Conservation (phyloP, 208 protist species). For the Crithidia mellificae region DNA sequence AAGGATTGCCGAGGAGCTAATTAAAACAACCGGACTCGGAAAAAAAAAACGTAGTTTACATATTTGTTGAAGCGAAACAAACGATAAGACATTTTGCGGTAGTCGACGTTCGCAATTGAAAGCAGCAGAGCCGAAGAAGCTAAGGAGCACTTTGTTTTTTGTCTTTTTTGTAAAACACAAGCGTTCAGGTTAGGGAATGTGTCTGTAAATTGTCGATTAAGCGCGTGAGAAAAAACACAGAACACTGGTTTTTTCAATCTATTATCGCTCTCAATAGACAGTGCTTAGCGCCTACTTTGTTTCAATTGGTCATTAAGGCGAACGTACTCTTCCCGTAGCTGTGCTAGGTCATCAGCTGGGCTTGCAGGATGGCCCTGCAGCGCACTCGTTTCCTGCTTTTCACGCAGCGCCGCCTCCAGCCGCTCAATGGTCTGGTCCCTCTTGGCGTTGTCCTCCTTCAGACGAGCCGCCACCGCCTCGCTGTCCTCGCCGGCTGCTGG, state of each 20-base stretch:
- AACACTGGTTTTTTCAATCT: too few species aligned
- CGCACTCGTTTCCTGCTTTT: constrained; percentile 13
- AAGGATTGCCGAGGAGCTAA: too few species aligned
- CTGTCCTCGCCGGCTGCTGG: constrained; percentile 32
- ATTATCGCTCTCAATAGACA: too few species aligned
- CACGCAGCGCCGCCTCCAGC: constrained; percentile 46
- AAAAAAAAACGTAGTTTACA: background rate
- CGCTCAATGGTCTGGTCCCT: constrained; percentile 53
- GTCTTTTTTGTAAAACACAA: too few species aligned
- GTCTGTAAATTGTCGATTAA: too few species aligned
- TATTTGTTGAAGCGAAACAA: background rate
- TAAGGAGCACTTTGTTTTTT: too few species aligned
- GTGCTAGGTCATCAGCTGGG: constrained; percentile 38
- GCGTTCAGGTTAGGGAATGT: too few species aligned
- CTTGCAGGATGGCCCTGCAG: background rate
- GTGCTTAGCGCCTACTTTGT: constrained; percentile 26
- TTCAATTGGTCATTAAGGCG: constrained; percentile 69
- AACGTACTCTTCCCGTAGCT: constrained; percentile 80
- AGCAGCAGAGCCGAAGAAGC: too few species aligned
- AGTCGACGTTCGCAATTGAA: too few species aligned
- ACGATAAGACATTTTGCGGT: too few species aligned
- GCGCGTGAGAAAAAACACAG: too few species aligned
- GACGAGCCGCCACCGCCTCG: constrained; percentile 33
- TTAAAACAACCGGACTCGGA: too few species aligned
- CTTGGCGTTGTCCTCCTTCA: constrained; percentile 55